phyloP scores from a whole-genome alignment of 441 rosid species.

The Pelargonium citronellum region DNA sequence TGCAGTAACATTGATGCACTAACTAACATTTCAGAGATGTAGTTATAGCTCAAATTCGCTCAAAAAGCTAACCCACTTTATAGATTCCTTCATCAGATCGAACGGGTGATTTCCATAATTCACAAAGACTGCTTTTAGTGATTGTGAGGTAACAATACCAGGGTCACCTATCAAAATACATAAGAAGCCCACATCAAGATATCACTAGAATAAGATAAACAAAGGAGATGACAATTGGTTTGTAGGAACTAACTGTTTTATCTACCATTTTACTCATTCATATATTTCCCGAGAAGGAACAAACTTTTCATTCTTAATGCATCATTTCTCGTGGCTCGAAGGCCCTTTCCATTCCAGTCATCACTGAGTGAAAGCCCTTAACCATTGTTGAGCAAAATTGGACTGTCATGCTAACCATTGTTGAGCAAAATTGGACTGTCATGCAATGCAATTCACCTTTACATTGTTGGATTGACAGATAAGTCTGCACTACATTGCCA shows the following conservation, averaged over 20 bases:
- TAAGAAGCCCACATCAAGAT: conserved; percentile 19
- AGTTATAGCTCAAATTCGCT: conserved; percentile 24
- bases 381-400: too few relatives aligned
- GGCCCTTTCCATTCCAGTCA: not conserved
- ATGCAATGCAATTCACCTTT: too few relatives aligned
- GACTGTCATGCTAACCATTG: too few relatives aligned
- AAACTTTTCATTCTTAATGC: not conserved
- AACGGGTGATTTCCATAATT: conserved; percentile 49
- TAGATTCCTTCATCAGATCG: conserved; percentile 47
- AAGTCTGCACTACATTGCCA: not conserved
- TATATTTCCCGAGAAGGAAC: not conserved
- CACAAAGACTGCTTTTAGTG: conserved; percentile 41
- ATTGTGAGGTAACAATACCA: conserved; percentile 32
- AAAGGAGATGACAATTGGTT: not conserved
- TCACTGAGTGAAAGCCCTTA: too few relatives aligned
- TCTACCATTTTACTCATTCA: not conserved
- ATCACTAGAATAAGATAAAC: not conserved
- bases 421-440: too few relatives aligned
- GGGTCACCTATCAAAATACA: conserved; percentile 40
- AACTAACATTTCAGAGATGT: conserved; percentile 8
- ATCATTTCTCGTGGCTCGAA: not conserved
- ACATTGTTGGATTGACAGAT: not conserved
- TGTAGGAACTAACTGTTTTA: not conserved
- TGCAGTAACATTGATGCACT: conserved; percentile 3
- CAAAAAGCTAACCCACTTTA: conserved; percentile 43